These are phyloP conservation scores for Fusarium sp. DNA, from an alignment of 2,329 filamentous ascomycete genomes.

Conservation along the genomic window DNA sequence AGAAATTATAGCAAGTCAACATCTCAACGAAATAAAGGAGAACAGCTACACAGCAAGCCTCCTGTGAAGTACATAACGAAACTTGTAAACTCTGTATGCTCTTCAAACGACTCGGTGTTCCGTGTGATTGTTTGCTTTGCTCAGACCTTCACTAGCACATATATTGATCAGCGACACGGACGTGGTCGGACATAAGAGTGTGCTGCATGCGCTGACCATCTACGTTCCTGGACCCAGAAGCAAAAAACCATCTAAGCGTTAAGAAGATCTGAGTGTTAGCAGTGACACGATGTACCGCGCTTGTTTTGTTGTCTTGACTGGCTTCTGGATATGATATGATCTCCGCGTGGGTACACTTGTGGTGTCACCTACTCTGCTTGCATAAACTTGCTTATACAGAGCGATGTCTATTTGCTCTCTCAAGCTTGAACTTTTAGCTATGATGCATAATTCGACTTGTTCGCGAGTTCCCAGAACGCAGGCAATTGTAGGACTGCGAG, in stretches of 20 bases:
- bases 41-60: neutral
- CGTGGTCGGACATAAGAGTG: neutral
- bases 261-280: neutral
- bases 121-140: neutral
- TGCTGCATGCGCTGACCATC: neutral
- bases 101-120: neutral
- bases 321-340: neutral
- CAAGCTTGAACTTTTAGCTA: accelerated
- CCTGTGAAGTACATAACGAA: neutral
- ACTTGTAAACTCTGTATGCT: neutral
- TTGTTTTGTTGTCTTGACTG: neutral
- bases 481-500: too few species aligned
- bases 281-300: too few species aligned
- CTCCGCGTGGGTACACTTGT: neutral
- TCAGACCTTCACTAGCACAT: neutral
- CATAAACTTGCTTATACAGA: neutral
- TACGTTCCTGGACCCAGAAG: too few species aligned
- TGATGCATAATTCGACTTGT: neutral
- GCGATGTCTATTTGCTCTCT: accelerated
- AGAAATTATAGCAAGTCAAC: neutral
- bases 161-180: neutral
- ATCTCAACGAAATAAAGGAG: neutral
- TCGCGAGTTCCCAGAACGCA: too few species aligned
- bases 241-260: neutral
- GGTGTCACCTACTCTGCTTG: neutral